Conservation (phyloP, 2,329 filamentous ascomycete species). For the Chalaropsis thielavioides region DNA sequence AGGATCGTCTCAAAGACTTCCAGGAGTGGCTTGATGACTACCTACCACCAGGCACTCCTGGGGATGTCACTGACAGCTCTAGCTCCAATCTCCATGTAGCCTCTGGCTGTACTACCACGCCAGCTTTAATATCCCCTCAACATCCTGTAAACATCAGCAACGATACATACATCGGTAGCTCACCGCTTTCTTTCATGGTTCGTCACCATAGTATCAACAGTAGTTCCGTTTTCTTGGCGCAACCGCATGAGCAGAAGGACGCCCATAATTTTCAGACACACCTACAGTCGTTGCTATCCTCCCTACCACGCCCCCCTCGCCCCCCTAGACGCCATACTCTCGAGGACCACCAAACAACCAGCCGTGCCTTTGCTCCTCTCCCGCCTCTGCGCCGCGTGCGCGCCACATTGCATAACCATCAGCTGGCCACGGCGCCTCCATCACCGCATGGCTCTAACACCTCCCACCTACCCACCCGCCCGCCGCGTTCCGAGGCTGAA, state of each 20-base stretch:
- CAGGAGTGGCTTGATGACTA: slow-evolving; percentile 18
- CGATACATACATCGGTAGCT: not conserved
- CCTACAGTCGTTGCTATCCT: not conserved
- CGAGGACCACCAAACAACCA: not conserved
- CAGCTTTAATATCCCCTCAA: not conserved
- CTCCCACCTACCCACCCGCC: not conserved
- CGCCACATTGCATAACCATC: not conserved
- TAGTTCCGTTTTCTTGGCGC: not conserved
- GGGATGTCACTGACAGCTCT: not conserved
- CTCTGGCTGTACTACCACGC: not conserved
- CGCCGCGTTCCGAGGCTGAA: not conserved
- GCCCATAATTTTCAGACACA: not conserved
- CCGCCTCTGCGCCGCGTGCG: not conserved
- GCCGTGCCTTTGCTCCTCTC: not conserved
- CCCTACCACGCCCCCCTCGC: not conserved
- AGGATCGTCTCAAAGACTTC: slow-evolving; percentile 17
- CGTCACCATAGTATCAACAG: not conserved
- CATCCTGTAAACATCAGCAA: not conserved
- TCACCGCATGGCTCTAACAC: not conserved
- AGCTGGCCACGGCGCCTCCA: not conserved
- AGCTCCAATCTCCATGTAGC: not conserved
- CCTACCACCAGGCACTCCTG: slow-evolving; percentile 1
- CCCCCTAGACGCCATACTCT: not conserved
- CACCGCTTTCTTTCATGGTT: not conserved
- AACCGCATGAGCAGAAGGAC: not conserved